Conservation (phyloP, 2,329 filamentous ascomycete species). For the Pseudocercospora eumusae region DNA sequence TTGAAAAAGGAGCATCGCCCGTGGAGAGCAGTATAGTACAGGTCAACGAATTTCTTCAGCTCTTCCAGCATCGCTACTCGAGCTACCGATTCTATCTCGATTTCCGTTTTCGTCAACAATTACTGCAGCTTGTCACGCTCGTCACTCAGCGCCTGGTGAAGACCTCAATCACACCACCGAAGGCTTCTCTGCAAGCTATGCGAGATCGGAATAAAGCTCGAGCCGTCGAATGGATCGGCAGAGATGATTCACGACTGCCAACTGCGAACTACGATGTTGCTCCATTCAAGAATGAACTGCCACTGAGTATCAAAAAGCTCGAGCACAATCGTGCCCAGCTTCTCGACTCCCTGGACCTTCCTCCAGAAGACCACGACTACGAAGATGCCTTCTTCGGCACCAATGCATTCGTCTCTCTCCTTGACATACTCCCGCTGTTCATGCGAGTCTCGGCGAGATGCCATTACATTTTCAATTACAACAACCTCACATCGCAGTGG, state of each 20-base stretch:
- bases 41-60: slow-evolving; percentile 46
- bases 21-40: slow-evolving; percentile 26
- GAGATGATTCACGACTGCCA: slow-evolving; percentile 24
- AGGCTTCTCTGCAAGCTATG: slow-evolving; percentile 40
- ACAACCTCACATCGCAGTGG: slow-evolving; percentile 44
- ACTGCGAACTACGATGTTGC: slow-evolving; percentile 15
- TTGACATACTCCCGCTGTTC: slow-evolving; percentile 52
- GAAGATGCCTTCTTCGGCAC: slow-evolving; percentile 42
- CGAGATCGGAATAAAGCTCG: slow-evolving; percentile 42
- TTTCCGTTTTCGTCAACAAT: slow-evolving; percentile 51
- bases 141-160: slow-evolving; percentile 48
- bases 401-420: slow-evolving; percentile 37
- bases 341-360: slow-evolving; percentile 28
- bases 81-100: slow-evolving; percentile 41
- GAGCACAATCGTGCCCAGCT: slow-evolving; percentile 32
- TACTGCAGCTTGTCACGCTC: slow-evolving; percentile 51
- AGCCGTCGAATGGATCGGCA: slow-evolving; percentile 35
- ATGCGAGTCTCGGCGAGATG: slow-evolving; percentile 50
- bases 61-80: slow-evolving; percentile 47
- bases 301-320: slow-evolving; percentile 19
- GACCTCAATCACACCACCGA: slow-evolving; percentile 43
- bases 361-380: slow-evolving; percentile 30
- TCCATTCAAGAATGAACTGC: slow-evolving; percentile 24
- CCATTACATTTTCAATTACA: slow-evolving; percentile 36
- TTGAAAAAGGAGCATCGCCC: neutral